Base-by-base conservation (phyloP, 441 rosid species). In the Populus trichocarpa region DNA sequence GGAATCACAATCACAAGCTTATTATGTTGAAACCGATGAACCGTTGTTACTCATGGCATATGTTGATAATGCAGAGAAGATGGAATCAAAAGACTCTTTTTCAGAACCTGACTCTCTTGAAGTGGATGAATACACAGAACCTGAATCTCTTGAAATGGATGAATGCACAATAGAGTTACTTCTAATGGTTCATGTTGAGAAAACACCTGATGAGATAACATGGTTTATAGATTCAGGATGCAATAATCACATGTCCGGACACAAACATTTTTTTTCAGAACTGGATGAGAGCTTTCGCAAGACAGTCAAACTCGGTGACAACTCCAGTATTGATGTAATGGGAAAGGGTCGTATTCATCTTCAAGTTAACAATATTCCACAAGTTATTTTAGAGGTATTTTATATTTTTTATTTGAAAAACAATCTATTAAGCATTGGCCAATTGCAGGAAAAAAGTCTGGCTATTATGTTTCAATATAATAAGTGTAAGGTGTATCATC, bases 171-270 rank as follows among this genome's bases (percentile, higher is more conserved):
- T 33, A 6, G 6, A 33, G 0, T 4, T 33, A 6, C 6, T 33
- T 5, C 7, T 33, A 0, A 33, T 33, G 35, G 35, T 6, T 0
- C 35, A 33, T 33, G 5, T 33, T 4, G 35, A 33, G 35, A 33
- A 33, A 33, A 6, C 6, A 16, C 38, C 4, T 1, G 13, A 69
- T 69, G 25, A 69, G 32, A 69, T 13, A 69, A 0, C 72, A 2
- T 72, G 72, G 76, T 72, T 26, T 14, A 12, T 78, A 2, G 76
- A 72, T 5, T 42, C 33, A 0, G 20, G 76, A 10, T 72, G 80
- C 25, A 25, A 1, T 25, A 25, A 25, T 25, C 25, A 25, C 25
- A 25, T 25, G 25, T 25, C 1, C 1, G 25, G 25, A 25, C 25
- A 25, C 25, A 25, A 25, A 25, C 0, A 25, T 25, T 25, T 25